Conservation (phyloP, 2,329 filamentous ascomycete genomes). For the Colletotrichum karsti region DNA sequence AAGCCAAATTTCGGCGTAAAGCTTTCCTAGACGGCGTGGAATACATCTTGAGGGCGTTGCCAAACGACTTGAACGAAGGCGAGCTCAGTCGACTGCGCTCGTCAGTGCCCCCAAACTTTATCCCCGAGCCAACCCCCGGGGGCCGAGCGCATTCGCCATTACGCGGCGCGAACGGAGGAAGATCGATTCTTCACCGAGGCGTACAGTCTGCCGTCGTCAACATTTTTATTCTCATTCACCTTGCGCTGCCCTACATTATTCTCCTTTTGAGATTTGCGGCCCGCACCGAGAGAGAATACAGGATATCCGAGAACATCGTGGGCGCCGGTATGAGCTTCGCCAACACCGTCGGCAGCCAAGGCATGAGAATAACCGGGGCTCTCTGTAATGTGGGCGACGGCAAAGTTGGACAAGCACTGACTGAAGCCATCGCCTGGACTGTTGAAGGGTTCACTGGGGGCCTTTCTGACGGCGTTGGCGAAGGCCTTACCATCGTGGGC, state of each 20-base stretch:
- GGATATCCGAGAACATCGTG: conserved; percentile 67
- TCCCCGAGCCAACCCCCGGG: conserved; percentile 10
- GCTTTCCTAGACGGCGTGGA: conserved; percentile 71
- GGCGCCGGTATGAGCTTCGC: conserved; percentile 59
- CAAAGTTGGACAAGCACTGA: conserved; percentile 66
- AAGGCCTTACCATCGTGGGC: conserved; percentile 35
- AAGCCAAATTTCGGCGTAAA: conserved; percentile 55
- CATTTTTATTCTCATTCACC: conserved; percentile 66
- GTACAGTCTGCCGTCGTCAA: conserved; percentile 66
- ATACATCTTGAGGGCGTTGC: conserved; percentile 71
- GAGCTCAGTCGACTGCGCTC: conserved; percentile 61
- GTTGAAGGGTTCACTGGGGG: conserved; percentile 72
- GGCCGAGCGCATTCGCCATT: conserved; percentile 36
- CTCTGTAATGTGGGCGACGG: conserved; percentile 71
- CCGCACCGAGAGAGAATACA: conserved; percentile 72
- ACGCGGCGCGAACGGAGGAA: conserved; percentile 16
- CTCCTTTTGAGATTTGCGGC: conserved; percentile 62
- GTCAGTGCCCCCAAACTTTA: conserved; percentile 53
- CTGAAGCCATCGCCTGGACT: conserved; percentile 67
- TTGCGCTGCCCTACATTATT: conserved; percentile 69
- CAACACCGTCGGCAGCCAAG: conserved; percentile 60
- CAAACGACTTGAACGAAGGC: conserved; percentile 61
- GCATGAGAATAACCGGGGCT: conserved; percentile 60
- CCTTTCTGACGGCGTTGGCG: conserved; percentile 69
- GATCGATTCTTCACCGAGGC: conserved; percentile 65